phyloP scores from a whole-genome alignment of 2,329 filamentous ascomycete species.

The Fusarium metavorans region DNA sequence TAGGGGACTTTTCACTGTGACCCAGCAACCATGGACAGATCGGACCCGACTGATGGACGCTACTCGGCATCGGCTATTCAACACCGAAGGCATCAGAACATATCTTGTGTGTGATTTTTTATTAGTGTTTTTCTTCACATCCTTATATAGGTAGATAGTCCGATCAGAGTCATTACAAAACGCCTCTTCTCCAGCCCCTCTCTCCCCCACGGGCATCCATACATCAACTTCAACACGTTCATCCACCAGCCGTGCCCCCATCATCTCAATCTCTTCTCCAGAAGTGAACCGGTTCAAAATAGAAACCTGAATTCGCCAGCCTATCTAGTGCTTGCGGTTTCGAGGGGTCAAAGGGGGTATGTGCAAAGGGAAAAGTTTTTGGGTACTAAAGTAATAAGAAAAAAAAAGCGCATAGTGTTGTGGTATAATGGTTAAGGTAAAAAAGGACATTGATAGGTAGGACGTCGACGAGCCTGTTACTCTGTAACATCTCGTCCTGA shows the following conservation, averaged over 20 bases:
- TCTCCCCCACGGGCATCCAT: neutral
- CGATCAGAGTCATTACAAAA: slow-evolving; percentile 33
- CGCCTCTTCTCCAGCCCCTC: slow-evolving; percentile 20
- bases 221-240: slow-evolving; percentile 7
- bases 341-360: slow-evolving; percentile 34
- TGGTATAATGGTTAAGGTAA: slow-evolving; percentile 32
- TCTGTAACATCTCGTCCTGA: slow-evolving; percentile 20
- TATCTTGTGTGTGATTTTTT: slow-evolving; percentile 13
- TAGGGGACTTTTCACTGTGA: neutral
- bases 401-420: slow-evolving; percentile 28
- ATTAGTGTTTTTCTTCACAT: slow-evolving; percentile 14
- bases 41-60: neutral
- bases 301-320: slow-evolving; percentile 22
- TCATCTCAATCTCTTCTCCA: slow-evolving; percentile 24
- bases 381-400: slow-evolving; percentile 24
- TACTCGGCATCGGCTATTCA: neutral
- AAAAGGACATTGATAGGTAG: slow-evolving; percentile 4
- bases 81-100: neutral
- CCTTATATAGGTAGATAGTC: slow-evolving; percentile 19
- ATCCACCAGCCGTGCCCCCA: slow-evolving; percentile 1
- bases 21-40: neutral
- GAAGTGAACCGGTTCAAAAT: slow-evolving; percentile 28
- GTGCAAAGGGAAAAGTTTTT: slow-evolving; percentile 35
- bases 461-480: slow-evolving; percentile 10
- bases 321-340: slow-evolving; percentile 16